Evolutionary conservation across 2,329 filamentous ascomycete species (phyloP), one percentile per base, ranked within the genome.

Genomic region (Colletotrichum higginsianum): DNA sequence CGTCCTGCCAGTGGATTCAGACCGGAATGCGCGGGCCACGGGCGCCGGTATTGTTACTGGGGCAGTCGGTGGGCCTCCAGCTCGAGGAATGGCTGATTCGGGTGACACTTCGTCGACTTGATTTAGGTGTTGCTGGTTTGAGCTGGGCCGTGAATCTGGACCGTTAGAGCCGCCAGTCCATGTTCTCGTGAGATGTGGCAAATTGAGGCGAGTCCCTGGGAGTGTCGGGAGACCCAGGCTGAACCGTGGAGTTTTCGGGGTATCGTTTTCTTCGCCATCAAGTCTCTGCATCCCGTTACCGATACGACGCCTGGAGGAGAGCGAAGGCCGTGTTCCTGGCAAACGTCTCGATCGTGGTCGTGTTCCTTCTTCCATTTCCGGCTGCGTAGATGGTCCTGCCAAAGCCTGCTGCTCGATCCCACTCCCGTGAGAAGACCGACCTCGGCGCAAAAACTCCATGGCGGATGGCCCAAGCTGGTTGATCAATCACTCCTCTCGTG

Each of bases 181-280:
- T 1, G 81, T 81, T 67, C 82, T 80, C 64, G 77, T 78, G 16
- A 86, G 78, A 61, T 82, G 80, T 1, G 85, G 84, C 35, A 86
- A 77, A 65, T 82, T 78, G 35, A 86, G 75, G 61, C 83, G 79
- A 35, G 83, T 83, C 40, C 82, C 82, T 13, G 85, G 82, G 30
- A 86, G 74, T 40, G 78, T 77, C n/a, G 81, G 79, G 65, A 82
- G 75, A 4, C 79, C 79, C 4, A 85, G 75, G 21, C 79, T 76
- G 60, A 84, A 82, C 3, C 80, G 79, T 2, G 86, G 84, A 1
- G 85, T 84, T 75, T 89, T 89, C 44, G 86, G 86, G 23, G 82
- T 85, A 57, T 84, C 81, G 21, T 76, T 71, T 35, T 79, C 80
- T 26, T 78, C 74, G 18, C 74, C 73, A 6, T 75, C 74, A 46